A percentile compares a stretch with the other conserved stretches of the same genome.
phyloP scores from a whole-genome alignment of 495 filamentous ascomycete species.

The Penicillium dipodomyicola region DNA sequence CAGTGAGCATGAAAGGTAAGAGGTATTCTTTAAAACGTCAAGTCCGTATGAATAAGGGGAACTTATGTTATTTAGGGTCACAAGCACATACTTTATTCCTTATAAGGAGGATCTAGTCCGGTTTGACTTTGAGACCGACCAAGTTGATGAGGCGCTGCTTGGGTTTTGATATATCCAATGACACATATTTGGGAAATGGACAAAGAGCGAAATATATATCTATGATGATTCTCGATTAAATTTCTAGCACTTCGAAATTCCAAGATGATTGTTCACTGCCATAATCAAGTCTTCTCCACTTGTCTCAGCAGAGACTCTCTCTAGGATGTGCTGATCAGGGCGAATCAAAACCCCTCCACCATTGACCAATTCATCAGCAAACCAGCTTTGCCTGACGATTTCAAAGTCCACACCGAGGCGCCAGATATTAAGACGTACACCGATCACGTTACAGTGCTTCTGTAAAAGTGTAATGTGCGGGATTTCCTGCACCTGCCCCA shows the following conservation, averaged over 20 bases:
- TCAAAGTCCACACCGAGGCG: constrained; percentile 7
- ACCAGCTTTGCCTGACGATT: constrained; percentile 1
- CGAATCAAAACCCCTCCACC: constrained; percentile 9
- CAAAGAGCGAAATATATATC: too few species aligned
- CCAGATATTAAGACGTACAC: constrained; percentile 5
- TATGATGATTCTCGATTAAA: neutral
- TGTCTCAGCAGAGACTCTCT: neutral
- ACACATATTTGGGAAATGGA: too few species aligned
- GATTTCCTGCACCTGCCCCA: neutral
- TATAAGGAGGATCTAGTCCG: constrained; percentile 48
- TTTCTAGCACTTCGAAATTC: neutral
- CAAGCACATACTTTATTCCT: constrained; percentile 43
- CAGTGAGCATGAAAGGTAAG: constrained; percentile 45
- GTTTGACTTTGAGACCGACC: constrained; percentile 51
- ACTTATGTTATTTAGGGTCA: constrained; percentile 30
- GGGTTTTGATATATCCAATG: neutral
- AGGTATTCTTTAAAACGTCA: neutral
- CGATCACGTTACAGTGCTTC: neutral
- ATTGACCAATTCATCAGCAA: constrained; percentile 1
- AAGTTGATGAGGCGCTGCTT: constrained; percentile 21
- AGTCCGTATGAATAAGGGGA: neutral
- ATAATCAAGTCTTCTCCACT: neutral
- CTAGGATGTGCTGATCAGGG: constrained; percentile 15
- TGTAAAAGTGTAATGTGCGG: neutral
- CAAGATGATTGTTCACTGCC: constrained; percentile 3